Evolutionary conservation across 202 grass and related monocot species (phyloP).

Genomic region (Tripidium arundinaceum): DNA sequence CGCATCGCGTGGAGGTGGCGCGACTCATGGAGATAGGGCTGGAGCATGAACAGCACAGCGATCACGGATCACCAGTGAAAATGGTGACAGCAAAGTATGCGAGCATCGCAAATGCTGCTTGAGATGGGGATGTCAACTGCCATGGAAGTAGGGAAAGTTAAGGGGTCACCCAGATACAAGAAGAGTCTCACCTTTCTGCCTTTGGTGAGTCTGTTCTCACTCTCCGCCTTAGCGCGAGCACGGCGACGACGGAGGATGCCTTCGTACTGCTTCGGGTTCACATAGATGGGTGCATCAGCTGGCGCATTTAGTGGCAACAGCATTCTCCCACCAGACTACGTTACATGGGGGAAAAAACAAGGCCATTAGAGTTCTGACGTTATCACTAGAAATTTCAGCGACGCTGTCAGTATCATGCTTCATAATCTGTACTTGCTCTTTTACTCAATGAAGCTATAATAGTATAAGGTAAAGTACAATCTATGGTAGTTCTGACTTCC

Average conservation of each 20-base stretch:
- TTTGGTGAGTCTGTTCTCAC: constrained; percentile 46
- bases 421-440: neutral
- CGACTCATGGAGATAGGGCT: constrained; percentile 92
- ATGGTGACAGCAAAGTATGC: neutral
- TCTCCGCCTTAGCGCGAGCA: too few species aligned
- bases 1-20: constrained; percentile 90
- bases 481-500: neutral
- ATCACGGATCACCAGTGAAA: neutral
- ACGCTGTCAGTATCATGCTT: neutral
- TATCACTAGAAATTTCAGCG: neutral
- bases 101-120: neutral
- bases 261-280: constrained; percentile 92
- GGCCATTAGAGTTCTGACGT: neutral
- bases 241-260: constrained; percentile 89
- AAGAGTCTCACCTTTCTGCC: constrained; percentile 60
- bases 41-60: neutral
- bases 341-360: neutral
- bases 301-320: constrained; percentile 68
- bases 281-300: constrained; percentile 65
- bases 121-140: neutral
- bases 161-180: neutral
- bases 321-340: constrained; percentile 59
- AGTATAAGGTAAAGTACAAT: neutral
- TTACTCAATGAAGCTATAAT: neutral
- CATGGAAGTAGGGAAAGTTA: neutral